A percentile compares a stretch with the other conserved stretches of the same genome.
Conservation (phyloP, 225 moss, liverwort and hornwort species). For the Asterella californica region DNA sequence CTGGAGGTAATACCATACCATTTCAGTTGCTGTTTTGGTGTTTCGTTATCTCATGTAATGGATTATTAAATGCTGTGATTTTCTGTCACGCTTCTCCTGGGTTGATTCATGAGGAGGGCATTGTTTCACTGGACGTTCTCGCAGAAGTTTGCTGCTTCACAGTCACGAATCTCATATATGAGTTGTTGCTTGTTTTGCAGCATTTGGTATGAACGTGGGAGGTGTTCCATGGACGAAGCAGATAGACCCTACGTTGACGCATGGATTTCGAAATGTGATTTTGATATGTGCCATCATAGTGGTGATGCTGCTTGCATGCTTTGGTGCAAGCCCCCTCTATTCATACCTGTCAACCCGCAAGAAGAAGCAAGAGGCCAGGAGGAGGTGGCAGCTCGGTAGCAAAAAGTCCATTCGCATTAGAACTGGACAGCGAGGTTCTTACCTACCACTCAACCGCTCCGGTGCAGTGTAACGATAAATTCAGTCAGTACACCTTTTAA, state of each 20-base stretch:
- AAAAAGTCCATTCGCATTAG: conserved; percentile 61
- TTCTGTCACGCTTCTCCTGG: background rate
- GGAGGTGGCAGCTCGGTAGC: conserved; percentile 37
- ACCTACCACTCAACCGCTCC: conserved; percentile 21
- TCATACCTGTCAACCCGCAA: conserved; percentile 41
- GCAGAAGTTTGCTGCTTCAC: background rate
- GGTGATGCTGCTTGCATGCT: conserved; percentile 51
- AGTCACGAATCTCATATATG: background rate
- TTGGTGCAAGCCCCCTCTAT: conserved; percentile 69
- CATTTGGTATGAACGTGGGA: conserved; percentile 95
- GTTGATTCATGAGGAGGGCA: too few species aligned
- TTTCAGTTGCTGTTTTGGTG: background rate
- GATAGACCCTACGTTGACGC: conserved; percentile 38
- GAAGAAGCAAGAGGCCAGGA: conserved; percentile 32
- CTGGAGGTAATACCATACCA: conserved; percentile 55
- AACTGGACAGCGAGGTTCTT: conserved; percentile 25
- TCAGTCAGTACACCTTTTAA: background rate
- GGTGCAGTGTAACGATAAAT: background rate
- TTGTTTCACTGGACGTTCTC: too few species aligned
- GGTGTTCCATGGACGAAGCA: conserved; percentile 93
- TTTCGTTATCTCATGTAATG: background rate
- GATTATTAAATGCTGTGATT: background rate
- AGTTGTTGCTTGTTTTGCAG: conserved; percentile 31
- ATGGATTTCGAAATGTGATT: conserved; percentile 89
- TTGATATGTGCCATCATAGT: conserved; percentile 65